phyloP scores from a whole-genome alignment of 208 protist species.

The Leishmania aethiopica region DNA sequence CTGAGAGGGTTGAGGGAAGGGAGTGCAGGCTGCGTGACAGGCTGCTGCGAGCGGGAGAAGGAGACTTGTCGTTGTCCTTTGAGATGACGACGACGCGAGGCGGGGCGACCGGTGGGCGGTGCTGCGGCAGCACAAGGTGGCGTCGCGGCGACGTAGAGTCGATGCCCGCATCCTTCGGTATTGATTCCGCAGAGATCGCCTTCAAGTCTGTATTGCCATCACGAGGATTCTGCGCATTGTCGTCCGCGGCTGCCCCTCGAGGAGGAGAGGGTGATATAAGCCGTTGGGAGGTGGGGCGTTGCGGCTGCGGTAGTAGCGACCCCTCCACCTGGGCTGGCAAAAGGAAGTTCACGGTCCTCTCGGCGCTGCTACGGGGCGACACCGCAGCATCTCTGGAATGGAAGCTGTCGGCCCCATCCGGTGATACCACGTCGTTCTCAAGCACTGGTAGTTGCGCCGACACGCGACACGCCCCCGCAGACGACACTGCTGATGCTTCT shows the following conservation, averaged over 20 bases:
- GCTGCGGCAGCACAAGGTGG: not conserved
- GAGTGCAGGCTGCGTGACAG: constrained; percentile 27
- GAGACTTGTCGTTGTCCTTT: not conserved
- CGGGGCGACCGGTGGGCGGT: constrained; percentile 20
- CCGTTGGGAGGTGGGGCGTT: not conserved
- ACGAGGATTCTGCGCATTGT: not conserved
- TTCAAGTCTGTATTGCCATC: not conserved
- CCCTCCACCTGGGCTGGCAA: not conserved
- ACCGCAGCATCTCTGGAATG: not conserved
- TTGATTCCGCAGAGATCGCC: not conserved
- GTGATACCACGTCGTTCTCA: not conserved
- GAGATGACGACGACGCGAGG: not conserved
- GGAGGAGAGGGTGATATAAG: constrained; percentile 11
- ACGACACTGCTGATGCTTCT: not conserved
- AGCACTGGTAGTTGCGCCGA: not conserved
- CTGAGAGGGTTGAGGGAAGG: constrained; percentile 16
- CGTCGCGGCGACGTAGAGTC: not conserved
- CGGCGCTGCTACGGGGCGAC: not conserved
- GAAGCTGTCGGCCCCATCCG: constrained; percentile 3
- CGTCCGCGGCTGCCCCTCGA: not conserved
- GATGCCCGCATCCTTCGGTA: not conserved
- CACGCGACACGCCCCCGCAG: not conserved
- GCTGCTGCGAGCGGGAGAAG: constrained; percentile 6
- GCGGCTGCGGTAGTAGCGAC: not conserved
- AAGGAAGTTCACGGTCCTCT: not conserved